These are phyloP conservation scores for Xylaria curta DNA, from an alignment of 495 filamentous ascomycete species.

Conservation along the genomic window DNA sequence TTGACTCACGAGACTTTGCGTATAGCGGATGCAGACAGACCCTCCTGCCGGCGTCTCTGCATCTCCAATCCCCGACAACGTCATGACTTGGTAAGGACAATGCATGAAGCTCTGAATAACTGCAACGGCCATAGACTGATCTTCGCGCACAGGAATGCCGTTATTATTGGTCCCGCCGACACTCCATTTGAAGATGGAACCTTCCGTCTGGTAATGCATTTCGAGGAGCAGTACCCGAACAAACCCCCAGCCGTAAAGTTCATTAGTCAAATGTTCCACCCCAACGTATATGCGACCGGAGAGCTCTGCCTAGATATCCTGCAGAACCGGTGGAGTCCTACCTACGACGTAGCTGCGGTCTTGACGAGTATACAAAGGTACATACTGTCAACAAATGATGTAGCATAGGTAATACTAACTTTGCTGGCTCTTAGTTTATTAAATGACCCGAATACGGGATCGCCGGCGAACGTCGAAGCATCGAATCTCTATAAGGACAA, in stretches of 20 bases:
- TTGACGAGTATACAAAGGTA: conserved; percentile 98
- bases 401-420: conserved; percentile 22
- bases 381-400: not conserved
- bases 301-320: conserved; percentile 97
- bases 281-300: conserved; percentile 96
- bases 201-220: conserved; percentile 97
- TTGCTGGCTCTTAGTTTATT: conserved; percentile 68
- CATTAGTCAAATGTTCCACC: conserved; percentile 98
- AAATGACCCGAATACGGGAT: conserved; percentile 97
- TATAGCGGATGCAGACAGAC: conserved; percentile 97
- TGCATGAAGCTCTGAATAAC: not conserved
- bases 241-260: conserved; percentile 98
- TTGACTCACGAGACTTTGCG: conserved; percentile 23
- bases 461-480: conserved; percentile 96
- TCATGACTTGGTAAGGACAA: conserved; percentile 90
- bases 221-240: conserved; percentile 98
- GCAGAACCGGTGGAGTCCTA: conserved; percentile 98
- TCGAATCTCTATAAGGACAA: conserved; percentile 99
- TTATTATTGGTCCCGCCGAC: conserved; percentile 97
- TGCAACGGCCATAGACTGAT: conserved; percentile 24
- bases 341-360: conserved; percentile 97
- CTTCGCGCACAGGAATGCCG: conserved; percentile 79
- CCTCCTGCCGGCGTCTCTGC: conserved; percentile 97
- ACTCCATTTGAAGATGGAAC: conserved; percentile 99
- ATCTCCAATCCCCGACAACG: conserved; percentile 96